Base-by-base conservation (phyloP, 1,139 yeast species). In the Yamadazyma dushanensis region DNA sequence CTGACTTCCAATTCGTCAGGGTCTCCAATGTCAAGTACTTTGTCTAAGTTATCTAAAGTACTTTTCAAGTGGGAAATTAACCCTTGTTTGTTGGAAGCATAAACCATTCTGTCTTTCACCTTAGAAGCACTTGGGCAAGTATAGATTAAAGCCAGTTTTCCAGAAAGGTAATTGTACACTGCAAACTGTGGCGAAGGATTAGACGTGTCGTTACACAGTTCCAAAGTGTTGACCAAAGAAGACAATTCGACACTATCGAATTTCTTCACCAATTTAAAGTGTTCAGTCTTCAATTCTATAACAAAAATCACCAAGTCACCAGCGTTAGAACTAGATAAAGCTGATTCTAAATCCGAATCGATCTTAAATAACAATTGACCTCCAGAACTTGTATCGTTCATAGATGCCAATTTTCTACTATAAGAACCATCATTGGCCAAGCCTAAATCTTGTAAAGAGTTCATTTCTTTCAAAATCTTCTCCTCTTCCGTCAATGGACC, bases 111-210 rank as follows among this genome's bases (percentile, higher is more conserved):
- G 38, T 89, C 95, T 58, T 83, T 85, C 31, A 92, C 94, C 57
- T 82, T 82, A 18, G 96, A 84, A 2, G 92, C 89, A 0, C 94
- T 79, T 3, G 98, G 97, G 58, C 97, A 90, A 5, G 92, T 75
- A 54, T 88, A 88, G 26, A 90, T 78, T 56, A 92, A 88, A 22
- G 74, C 76, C 33, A 55, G 52, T 25, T 59, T 50, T 5, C 46
- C 49, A 4, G 50, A 50, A 1, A 51, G 49, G 40, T 66, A 62
- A 38, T 69, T 69, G 54, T 73, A 78, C 16, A 90, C 51, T 22
- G 81, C 77, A 54, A 80, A 90, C 39, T 78, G 79, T n/a, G 65
- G 63, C 55, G 53, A 45, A 20, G 55, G 45, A 3, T 23, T 32
- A 2, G 54, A 36, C 6, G 38, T 35, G 11, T 29, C 21, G 3